Conservation (phyloP, 768 basidiomycete species). For the Tylopilus rubrobrunneus region DNA sequence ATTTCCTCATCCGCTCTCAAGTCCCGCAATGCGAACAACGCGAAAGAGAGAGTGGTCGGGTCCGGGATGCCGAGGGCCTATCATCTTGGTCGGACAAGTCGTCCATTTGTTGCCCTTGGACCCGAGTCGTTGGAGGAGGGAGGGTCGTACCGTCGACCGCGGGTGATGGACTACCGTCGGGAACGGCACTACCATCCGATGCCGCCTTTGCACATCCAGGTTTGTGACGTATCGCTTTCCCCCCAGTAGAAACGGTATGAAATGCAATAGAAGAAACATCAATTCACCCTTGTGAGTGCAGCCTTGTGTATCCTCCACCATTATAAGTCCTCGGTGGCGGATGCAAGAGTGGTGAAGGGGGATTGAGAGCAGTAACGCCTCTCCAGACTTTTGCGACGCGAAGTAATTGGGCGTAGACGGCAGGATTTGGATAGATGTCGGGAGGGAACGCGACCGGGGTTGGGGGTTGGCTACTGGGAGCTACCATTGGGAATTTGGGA, state of each 20-base stretch:
- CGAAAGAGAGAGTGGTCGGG: conserved; percentile 56
- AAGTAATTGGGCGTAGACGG: conserved; percentile 48
- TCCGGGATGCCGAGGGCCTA: conserved; percentile 14
- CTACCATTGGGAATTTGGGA: too few relatives aligned
- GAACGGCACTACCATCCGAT: background rate
- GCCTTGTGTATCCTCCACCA: conserved; percentile 19
- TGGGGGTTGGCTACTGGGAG: conserved; percentile 21
- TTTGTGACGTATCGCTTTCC: conserved; percentile 14
- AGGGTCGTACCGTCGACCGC: conserved; percentile 8
- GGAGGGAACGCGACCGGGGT: conserved; percentile 37
- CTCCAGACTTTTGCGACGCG: conserved; percentile 63
- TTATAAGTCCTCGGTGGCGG: conserved; percentile 23
- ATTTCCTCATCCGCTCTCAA: conserved; percentile 81
- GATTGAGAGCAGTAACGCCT: conserved; percentile 56
- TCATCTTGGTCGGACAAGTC: conserved; percentile 21
- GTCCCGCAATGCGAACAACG: conserved; percentile 73
- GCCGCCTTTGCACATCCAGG: conserved; percentile 13
- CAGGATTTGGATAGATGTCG: conserved; percentile 27
- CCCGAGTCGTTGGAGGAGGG: conserved; percentile 7
- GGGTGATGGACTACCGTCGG: conserved; percentile 1
- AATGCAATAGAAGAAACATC: background rate
- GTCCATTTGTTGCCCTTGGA: conserved; percentile 10
- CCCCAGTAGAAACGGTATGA: conserved; percentile 3
- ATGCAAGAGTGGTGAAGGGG: conserved; percentile 16
- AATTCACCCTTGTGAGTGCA: conserved; percentile 29